A percentile compares a stretch with the other conserved stretches of the same genome.
Conservation (phyloP, 805 yeast genomes). For the Naumovozyma baii region DNA sequence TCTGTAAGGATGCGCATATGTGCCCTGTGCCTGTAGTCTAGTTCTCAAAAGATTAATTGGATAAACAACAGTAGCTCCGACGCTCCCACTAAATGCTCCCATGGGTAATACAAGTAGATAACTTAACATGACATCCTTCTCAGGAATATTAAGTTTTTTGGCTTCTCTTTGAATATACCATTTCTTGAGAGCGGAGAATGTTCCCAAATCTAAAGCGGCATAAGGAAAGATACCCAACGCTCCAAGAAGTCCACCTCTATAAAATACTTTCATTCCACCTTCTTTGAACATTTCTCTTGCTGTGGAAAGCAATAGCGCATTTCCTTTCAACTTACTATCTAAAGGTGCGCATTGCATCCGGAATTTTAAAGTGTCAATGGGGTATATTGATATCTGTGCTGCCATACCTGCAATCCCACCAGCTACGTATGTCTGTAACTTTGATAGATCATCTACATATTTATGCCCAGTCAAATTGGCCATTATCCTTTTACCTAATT, state of each 20-base stretch:
- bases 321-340: conserved; percentile 52
- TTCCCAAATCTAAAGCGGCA: conserved; percentile 92
- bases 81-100: conserved; percentile 93
- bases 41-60: conserved; percentile 89
- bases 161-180: conserved; percentile 65
- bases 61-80: conserved; percentile 92
- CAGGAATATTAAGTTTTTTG: conserved; percentile 36
- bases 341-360: conserved; percentile 87
- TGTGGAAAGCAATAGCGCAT: conserved; percentile 50
- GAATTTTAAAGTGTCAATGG: conserved; percentile 89
- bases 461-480: conserved; percentile 67
- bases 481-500: conserved; percentile 66
- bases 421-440: conserved; percentile 71
- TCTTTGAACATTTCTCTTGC: conserved; percentile 67
- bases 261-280: conserved; percentile 72
- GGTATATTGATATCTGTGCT: conserved; percentile 88
- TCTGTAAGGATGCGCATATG: conserved; percentile 84
- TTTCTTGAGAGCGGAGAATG: conserved; percentile 76
- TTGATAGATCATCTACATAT: conserved; percentile 61
- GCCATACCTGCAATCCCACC: conserved; percentile 96
- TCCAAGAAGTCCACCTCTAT: conserved; percentile 86
- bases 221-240: conserved; percentile 93
- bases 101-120: conserved; percentile 73
- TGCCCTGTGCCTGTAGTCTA: conserved; percentile 94
- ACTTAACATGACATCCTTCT: conserved; percentile 63